Conservation (phyloP, 1,284 basidiomycete species). For the Pseudozyma sp. region DNA sequence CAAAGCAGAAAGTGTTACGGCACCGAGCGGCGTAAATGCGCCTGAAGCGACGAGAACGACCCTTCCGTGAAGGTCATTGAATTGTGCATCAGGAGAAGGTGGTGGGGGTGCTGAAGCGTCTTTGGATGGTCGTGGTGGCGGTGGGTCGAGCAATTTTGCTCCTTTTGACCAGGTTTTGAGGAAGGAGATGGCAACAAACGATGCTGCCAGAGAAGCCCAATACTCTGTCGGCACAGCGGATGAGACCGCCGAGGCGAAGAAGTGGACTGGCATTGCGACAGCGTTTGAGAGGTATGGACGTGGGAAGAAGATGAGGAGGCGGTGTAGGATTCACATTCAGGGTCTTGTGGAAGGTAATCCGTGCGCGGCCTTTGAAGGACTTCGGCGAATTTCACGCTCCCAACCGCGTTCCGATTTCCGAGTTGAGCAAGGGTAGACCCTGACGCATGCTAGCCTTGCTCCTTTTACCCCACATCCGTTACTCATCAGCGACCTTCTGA, state of each 20-base stretch:
- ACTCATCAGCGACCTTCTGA: too few species aligned
- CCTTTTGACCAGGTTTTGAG: constrained; percentile 58
- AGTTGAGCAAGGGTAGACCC: neutral
- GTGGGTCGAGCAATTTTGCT: constrained; percentile 41
- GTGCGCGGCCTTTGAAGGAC: constrained; percentile 6
- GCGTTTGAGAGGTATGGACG: neutral
- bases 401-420: constrained; percentile 1
- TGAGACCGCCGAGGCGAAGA: constrained; percentile 37
- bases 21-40: constrained; percentile 56
- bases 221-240: constrained; percentile 41
- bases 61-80: constrained; percentile 48
- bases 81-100: constrained; percentile 6
- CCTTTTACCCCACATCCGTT: too few species aligned
- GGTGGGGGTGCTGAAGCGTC: neutral
- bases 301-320: neutral
- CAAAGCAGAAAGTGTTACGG: constrained; percentile 53
- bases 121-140: constrained; percentile 4
- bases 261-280: constrained; percentile 52
- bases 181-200: constrained; percentile 29
- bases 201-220: constrained; percentile 43
- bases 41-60: constrained; percentile 53
- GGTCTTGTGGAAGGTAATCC: constrained; percentile 10
- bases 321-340: neutral
- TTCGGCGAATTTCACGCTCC: neutral
- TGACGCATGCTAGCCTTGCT: neutral